Percentiles rank a stretch among this genome's conserved stretches.
Conservation (phyloP, 495 filamentous ascomycete species). For the Friedmanniomyces endolithicus region DNA sequence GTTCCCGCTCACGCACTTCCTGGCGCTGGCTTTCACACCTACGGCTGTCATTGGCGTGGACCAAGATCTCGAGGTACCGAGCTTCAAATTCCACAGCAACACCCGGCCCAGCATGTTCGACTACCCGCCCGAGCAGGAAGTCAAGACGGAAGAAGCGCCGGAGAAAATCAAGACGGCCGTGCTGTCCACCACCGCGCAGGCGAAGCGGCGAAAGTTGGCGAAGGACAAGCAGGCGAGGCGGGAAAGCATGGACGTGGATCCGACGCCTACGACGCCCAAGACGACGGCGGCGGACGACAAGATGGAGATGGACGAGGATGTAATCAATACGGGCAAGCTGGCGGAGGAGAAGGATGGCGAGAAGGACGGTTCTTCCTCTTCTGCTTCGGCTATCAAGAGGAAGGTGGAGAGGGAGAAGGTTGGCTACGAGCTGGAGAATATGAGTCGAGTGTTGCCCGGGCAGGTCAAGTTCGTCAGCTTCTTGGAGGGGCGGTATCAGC, state of each 20-base stretch:
- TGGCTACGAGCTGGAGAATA: conserved; percentile 90
- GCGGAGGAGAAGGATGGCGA: conserved; percentile 50
- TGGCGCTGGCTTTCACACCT: conserved; percentile 83
- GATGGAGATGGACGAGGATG: conserved; percentile 72
- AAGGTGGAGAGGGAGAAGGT: conserved; percentile 92
- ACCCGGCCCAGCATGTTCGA: conserved; percentile 92
- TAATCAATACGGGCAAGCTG: conserved; percentile 24
- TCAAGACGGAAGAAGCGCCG: conserved; percentile 83
- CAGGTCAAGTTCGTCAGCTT: conserved; percentile 95
- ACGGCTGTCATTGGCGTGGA: conserved; percentile 92
- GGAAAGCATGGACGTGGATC: conserved; percentile 48
- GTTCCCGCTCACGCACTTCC: conserved; percentile 98
- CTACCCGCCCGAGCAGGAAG: conserved; percentile 91
- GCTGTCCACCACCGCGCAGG: conserved; percentile 90
- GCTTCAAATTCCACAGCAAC: conserved; percentile 90
- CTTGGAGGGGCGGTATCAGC: conserved; percentile 70
- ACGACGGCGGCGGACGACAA: conserved; percentile 54
- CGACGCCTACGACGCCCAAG: conserved; percentile 58
- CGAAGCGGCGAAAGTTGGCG: conserved; percentile 73
- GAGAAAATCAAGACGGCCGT: conserved; percentile 93
- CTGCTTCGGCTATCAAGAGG: conserved; percentile 40
- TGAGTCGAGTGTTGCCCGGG: conserved; percentile 83
- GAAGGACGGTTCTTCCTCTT: conserved; percentile 30
- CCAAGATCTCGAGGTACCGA: conserved; percentile 84
- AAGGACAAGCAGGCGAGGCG: conserved; percentile 33